Evolutionary conservation across 2,329 filamentous ascomycete species (phyloP).

Genomic region (Arthrocladium fulminans): DNA sequence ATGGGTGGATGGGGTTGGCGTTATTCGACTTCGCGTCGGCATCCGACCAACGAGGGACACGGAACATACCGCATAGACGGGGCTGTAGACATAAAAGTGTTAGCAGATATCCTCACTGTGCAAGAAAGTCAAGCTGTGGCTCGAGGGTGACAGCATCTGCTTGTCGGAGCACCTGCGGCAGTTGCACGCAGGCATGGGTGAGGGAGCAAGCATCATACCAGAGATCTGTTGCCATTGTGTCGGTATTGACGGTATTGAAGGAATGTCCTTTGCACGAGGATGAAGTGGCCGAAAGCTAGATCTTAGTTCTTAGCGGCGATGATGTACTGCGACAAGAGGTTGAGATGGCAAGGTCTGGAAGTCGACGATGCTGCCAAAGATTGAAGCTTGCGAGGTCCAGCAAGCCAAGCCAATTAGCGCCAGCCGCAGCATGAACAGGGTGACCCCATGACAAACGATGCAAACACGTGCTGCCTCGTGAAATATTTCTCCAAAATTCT

Average conservation of each 20-base stretch:
- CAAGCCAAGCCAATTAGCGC: conserved; percentile 7
- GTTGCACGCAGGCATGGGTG: neutral
- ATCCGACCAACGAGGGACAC: conserved; percentile 9
- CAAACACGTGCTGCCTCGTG: conserved; percentile 2
- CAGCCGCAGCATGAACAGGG: neutral
- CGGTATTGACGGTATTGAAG: conserved; percentile 22
- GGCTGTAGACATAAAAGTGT: conserved; percentile 51
- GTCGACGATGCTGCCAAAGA: conserved; percentile 11
- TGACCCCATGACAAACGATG: conserved; percentile 1
- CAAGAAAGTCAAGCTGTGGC: neutral
- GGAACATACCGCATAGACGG: conserved; percentile 94
- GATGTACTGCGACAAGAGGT: conserved; percentile 5
- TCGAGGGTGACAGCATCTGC: neutral
- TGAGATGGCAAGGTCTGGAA: neutral
- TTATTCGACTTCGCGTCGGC: conserved; percentile 1
- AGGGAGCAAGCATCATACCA: conserved; percentile 56
- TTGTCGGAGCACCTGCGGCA: conserved; percentile 8
- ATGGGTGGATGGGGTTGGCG: conserved; percentile 6
- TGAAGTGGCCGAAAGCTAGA: conserved; percentile 5
- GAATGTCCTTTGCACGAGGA: conserved; percentile 7
- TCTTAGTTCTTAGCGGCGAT: neutral
- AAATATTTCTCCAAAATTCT: conserved; percentile 9
- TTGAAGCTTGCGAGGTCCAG: conserved; percentile 13
- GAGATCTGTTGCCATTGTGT: conserved; percentile 68
- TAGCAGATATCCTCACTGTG: conserved; percentile 28